phyloP scores from a whole-genome alignment of 345 rosid genomes.

The Citrus mangshanensis region DNA sequence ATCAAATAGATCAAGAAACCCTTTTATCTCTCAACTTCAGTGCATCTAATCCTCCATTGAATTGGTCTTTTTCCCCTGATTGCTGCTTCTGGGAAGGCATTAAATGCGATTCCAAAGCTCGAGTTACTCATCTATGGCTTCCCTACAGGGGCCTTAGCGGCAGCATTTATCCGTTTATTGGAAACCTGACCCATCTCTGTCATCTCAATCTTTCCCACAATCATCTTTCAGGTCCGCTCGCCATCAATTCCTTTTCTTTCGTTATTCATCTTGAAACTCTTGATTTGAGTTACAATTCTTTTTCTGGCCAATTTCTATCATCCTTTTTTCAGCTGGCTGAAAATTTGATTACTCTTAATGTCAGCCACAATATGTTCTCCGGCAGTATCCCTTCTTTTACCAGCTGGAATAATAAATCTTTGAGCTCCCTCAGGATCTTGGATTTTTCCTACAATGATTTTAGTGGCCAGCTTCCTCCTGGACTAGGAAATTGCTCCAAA shows the following conservation, averaged over 20 bases:
- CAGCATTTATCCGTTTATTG: background rate
- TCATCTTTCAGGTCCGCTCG: background rate
- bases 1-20: background rate
- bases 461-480: background rate
- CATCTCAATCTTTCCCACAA: constrained; percentile 15
- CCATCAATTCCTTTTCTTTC: background rate
- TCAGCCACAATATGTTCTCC: constrained; percentile 1
- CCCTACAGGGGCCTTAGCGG: constrained; percentile 14
- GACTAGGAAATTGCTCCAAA: constrained; percentile 1
- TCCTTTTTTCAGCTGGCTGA: background rate
- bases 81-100: constrained; percentile 18
- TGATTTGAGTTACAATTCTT: background rate
- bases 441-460: constrained; percentile 10
- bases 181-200: constrained; percentile 10
- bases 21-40: background rate
- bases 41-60: background rate
- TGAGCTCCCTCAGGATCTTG: background rate
- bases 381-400: background rate
- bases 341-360: background rate
- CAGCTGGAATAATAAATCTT: background rate
- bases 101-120: background rate
- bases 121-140: constrained; percentile 1
- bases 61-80: background rate
- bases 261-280: background rate
- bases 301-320: background rate